Conservation (phyloP, 1,284 basidiomycete genomes). For the Melampsora americana region DNA sequence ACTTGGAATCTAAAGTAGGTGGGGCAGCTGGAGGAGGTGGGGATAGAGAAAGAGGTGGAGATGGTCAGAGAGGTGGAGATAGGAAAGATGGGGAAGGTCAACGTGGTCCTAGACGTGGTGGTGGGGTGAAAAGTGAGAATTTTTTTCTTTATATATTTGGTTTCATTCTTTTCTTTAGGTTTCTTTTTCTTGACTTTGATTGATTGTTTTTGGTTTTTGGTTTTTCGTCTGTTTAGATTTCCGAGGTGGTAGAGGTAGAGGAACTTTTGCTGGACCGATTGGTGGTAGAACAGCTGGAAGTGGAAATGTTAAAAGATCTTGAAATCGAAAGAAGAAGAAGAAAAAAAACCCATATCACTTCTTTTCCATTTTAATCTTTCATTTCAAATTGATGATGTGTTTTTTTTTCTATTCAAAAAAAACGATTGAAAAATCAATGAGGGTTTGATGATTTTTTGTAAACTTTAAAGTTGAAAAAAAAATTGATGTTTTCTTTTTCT, state of each 20-base stretch:
- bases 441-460: too few relatives aligned
- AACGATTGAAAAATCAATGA: too few relatives aligned
- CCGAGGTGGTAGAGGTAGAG: constrained; percentile 38
- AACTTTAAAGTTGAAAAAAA: too few relatives aligned
- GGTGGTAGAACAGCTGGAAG: constrained; percentile 28
- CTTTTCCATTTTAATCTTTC: too few relatives aligned
- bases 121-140: constrained; percentile 39
- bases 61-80: constrained; percentile 15
- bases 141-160: too few relatives aligned
- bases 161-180: neutral
- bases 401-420: too few relatives aligned
- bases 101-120: constrained; percentile 32
- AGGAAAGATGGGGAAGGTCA: constrained; percentile 34
- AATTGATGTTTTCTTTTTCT: too few relatives aligned
- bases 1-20: constrained; percentile 82
- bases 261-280: constrained; percentile 37
- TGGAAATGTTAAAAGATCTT: neutral
- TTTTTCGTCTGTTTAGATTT: constrained; percentile 13
- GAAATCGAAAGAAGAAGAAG: too few relatives aligned
- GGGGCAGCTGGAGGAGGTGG: constrained; percentile 6
- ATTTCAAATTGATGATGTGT: too few relatives aligned
- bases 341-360: too few relatives aligned
- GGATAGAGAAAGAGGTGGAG: neutral
- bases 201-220: neutral
- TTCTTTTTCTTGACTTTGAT: neutral